phyloP scores from a whole-genome alignment of 495 filamentous ascomycete genomes.

The Amorphotheca resinae region DNA sequence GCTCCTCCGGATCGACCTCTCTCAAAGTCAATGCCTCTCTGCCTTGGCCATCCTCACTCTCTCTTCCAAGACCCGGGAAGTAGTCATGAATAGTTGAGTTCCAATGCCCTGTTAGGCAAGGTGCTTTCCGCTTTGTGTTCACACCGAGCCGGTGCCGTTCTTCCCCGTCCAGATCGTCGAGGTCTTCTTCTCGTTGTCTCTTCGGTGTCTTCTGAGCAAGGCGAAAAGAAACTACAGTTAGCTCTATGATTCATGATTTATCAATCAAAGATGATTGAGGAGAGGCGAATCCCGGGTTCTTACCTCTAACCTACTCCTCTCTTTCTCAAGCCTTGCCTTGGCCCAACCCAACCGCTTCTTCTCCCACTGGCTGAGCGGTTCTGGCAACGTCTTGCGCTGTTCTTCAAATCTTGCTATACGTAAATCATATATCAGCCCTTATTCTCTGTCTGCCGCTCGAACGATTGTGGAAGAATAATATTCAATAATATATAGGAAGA shows the following conservation, averaged over 20 bases:
- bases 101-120: conserved; percentile 1
- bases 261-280: background rate
- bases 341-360: background rate
- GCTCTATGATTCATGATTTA: background rate
- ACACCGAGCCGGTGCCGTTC: conserved; percentile 10
- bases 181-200: background rate
- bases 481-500: background rate
- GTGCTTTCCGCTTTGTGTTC: background rate
- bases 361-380: conserved; percentile 4
- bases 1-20: background rate
- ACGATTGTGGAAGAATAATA: background rate
- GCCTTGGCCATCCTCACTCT: background rate
- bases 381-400: conserved; percentile 1
- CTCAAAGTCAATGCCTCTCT: background rate
- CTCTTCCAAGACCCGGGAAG: background rate
- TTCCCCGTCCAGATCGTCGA: conserved; percentile 15
- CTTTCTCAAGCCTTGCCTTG: background rate
- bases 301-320: background rate
- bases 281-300: background rate
- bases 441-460: background rate
- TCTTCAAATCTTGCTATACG: background rate
- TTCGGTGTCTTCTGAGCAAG: background rate
- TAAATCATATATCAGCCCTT: background rate
- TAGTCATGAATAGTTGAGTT: conserved; percentile 5
- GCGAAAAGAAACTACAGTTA: too few relatives aligned